These are phyloP conservation scores for Pinus albicaulis DNA, from an alignment of 75 land plant genomes.

Conservation along the genomic window DNA sequence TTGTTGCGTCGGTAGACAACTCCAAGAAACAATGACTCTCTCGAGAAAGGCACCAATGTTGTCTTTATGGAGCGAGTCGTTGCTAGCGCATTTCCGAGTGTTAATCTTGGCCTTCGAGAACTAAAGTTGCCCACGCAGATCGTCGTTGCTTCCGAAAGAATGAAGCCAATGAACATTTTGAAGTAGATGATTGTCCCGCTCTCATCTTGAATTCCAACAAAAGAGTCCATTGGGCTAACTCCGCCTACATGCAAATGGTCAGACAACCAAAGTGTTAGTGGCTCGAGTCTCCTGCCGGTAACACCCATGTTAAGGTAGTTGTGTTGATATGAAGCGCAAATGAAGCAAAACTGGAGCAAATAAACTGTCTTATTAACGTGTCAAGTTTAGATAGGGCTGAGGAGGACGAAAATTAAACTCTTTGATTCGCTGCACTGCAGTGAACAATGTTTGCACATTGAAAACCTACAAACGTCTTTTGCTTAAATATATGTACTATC, in stretches of 20 bases:
- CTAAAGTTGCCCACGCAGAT: neutral
- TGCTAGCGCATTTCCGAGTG: neutral
- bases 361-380: too few species aligned
- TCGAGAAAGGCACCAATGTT: neutral
- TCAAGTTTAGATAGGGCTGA: too few species aligned
- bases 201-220: constrained; percentile 70
- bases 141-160: too few species aligned
- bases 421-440: too few species aligned
- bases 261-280: constrained; percentile 87
- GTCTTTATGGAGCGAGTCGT: constrained; percentile 10
- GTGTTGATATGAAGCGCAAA: too few species aligned
- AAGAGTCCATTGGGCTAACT: constrained; percentile 70
- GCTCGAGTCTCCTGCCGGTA: constrained; percentile 34
- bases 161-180: constrained; percentile 35
- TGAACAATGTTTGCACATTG: too few species aligned
- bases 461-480: too few species aligned
- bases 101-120: neutral
- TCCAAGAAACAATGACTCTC: neutral
- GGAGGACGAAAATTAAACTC: too few species aligned
- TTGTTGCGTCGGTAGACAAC: too few species aligned
- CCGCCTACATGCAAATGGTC: constrained; percentile 89
- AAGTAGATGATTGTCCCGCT: constrained; percentile 56
- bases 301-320: too few species aligned
- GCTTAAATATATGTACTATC: too few species aligned
- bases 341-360: too few species aligned